phyloP scores from a whole-genome alignment of 352 stramenopile genomes.

The Globisporangium irregulare region DNA sequence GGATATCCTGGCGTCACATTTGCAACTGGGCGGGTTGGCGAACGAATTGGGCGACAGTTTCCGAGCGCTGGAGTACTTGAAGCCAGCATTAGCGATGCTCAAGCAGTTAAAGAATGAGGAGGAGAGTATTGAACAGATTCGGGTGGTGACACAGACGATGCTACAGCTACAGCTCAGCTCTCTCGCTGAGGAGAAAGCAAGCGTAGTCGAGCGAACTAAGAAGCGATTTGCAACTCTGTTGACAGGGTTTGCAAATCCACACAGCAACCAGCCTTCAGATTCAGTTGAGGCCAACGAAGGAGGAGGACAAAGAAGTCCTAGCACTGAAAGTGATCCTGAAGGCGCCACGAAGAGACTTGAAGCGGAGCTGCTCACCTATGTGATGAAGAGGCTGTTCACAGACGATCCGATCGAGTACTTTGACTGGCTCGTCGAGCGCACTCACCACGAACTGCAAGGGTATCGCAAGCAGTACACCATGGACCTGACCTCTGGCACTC shows the following conservation, averaged over 20 bases:
- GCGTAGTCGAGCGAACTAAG: constrained; percentile 37
- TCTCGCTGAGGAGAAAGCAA: constrained; percentile 33
- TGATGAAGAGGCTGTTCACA: constrained; percentile 40
- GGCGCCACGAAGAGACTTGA: not conserved
- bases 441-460: constrained; percentile 34
- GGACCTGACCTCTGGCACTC: constrained; percentile 22
- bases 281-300: not conserved
- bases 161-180: constrained; percentile 37
- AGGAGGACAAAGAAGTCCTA: not conserved
- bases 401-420: constrained; percentile 47
- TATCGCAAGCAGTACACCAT: constrained; percentile 40
- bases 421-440: constrained; percentile 36
- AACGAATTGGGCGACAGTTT: constrained; percentile 43
- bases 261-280: not conserved
- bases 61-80: constrained; percentile 55
- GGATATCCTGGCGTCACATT: constrained; percentile 35
- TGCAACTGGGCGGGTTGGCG: constrained; percentile 47
- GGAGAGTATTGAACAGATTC: constrained; percentile 28
- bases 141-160: constrained; percentile 36
- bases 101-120: constrained; percentile 25
- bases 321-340: constrained; percentile 4
- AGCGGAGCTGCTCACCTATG: constrained; percentile 30
- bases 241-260: constrained; percentile 18
- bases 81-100: constrained; percentile 27
- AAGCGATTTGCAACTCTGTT: constrained; percentile 28